These are phyloP conservation scores for Pisolithus albus DNA, from an alignment of 768 basidiomycete species.

Conservation along the genomic window DNA sequence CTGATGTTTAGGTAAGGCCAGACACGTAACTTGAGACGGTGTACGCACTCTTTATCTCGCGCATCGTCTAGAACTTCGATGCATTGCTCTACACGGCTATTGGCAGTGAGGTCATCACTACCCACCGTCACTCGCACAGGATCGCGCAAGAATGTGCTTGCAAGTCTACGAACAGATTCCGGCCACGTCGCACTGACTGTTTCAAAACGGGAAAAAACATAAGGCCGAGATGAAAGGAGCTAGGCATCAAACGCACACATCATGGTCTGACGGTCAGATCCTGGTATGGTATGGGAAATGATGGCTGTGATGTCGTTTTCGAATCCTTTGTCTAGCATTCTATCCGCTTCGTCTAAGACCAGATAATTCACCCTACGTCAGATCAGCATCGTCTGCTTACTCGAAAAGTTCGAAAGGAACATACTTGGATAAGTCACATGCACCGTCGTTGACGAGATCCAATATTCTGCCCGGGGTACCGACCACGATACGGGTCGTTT, in stretches of 20 bases:
- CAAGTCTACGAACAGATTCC: conserved; percentile 83
- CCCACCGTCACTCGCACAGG: conserved; percentile 93
- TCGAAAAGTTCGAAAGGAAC: conserved; percentile 19
- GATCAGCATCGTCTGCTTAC: conserved; percentile 1
- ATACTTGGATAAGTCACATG: conserved; percentile 71
- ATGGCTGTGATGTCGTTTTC: conserved; percentile 95
- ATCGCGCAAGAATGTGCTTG: conserved; percentile 76
- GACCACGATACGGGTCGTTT: conserved; percentile 71
- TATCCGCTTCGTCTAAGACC: conserved; percentile 95
- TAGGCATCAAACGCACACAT: conserved; percentile 62
- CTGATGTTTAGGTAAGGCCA: neutral
- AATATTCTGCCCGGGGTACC: conserved; percentile 93
- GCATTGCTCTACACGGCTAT: conserved; percentile 85
- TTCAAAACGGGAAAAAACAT: neutral
- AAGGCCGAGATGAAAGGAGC: neutral
- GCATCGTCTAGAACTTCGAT: conserved; percentile 89
- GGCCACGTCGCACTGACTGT: conserved; percentile 99
- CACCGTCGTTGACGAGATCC: conserved; percentile 86
- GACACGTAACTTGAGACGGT: neutral
- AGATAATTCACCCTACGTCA: conserved; percentile 71
- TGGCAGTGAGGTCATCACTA: conserved; percentile 90
- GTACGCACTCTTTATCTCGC: conserved; percentile 76
- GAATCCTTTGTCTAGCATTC: conserved; percentile 98
- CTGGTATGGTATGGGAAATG: conserved; percentile 65
- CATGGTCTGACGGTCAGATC: conserved; percentile 76